These are phyloP conservation scores for Thuja plicata DNA, from an alignment of 83 land plant species.

Conservation along the genomic window DNA sequence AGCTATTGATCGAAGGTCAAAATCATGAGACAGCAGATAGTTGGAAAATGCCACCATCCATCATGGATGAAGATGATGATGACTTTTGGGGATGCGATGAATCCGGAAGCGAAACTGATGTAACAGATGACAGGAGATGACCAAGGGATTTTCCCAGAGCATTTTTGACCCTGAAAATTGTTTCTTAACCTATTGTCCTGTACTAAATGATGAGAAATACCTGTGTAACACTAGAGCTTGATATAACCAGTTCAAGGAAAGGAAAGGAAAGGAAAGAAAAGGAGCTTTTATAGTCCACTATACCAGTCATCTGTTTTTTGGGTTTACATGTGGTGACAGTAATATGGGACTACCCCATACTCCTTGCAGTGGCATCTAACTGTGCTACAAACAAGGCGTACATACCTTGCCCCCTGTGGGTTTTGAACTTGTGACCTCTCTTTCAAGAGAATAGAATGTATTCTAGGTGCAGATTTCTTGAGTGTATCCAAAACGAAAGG, in stretches of 20 bases:
- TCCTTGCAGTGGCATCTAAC: too few species aligned
- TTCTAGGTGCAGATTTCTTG: neutral
- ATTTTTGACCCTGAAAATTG: neutral
- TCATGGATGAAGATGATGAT: conserved; percentile 22
- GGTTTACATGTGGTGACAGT: too few species aligned
- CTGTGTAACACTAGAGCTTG: neutral
- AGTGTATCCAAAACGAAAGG: conserved; percentile 1
- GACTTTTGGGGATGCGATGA: conserved; percentile 32
- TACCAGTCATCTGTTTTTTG: too few species aligned
- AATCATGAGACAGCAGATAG: conserved; percentile 7
- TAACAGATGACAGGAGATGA: neutral
- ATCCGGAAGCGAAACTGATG: neutral
- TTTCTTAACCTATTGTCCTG: neutral
- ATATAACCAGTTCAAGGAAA: neutral
- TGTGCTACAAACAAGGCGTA: too few species aligned
- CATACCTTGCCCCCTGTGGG: too few species aligned
- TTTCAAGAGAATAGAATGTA: neutral
- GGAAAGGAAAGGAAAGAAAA: too few species aligned
- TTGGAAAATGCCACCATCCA: conserved; percentile 20
- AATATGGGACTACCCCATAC: too few species aligned
- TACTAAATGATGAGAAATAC: neutral
- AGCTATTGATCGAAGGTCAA: conserved; percentile 20
- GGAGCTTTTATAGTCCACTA: too few species aligned
- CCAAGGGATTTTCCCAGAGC: neutral
- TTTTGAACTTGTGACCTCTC: too few species aligned